phyloP scores from a whole-genome alignment of 129 eudicot genomes.

The Chrysanthemum makinoi region DNA sequence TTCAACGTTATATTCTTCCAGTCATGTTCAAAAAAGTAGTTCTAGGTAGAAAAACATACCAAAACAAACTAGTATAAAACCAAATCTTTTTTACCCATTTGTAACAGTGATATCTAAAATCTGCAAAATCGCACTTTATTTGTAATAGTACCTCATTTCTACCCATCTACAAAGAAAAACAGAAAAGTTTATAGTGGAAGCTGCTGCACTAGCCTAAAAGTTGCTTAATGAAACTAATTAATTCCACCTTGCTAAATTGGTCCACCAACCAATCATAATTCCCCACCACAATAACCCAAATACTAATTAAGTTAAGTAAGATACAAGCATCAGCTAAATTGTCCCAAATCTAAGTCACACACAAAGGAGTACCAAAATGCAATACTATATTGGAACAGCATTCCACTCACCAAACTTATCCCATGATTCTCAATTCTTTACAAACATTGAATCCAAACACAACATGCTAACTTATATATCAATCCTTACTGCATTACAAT shows the following conservation, averaged over 20 bases:
- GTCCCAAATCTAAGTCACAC: not conserved
- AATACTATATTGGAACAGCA: not conserved
- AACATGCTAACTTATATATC: slow-evolving; percentile 16
- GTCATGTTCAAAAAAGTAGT: not conserved
- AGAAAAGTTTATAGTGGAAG: not conserved
- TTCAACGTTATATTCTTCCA: not conserved
- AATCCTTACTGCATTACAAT: not conserved
- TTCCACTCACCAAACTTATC: slow-evolving; percentile 3
- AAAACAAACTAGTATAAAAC: not conserved
- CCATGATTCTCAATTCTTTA: slow-evolving; percentile 3
- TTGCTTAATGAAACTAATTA: not conserved
- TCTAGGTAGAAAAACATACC: slow-evolving; percentile 14
- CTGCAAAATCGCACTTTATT: not conserved
- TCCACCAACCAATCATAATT: not conserved
- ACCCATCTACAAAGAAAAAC: not conserved
- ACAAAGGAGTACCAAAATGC: not conserved
- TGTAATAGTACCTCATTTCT: not conserved
- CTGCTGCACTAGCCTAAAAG: not conserved
- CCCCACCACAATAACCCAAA: slow-evolving; percentile 10
- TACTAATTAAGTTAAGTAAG: slow-evolving; percentile 9
- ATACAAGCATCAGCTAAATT: slow-evolving; percentile 5
- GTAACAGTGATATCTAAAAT: slow-evolving; percentile 1
- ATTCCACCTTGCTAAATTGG: slow-evolving; percentile 7
- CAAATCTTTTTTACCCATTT: not conserved
- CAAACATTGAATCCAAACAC: slow-evolving; percentile 19